Conservation (phyloP, 2,329 filamentous ascomycete species). For the Aureobasidium lini region DNA sequence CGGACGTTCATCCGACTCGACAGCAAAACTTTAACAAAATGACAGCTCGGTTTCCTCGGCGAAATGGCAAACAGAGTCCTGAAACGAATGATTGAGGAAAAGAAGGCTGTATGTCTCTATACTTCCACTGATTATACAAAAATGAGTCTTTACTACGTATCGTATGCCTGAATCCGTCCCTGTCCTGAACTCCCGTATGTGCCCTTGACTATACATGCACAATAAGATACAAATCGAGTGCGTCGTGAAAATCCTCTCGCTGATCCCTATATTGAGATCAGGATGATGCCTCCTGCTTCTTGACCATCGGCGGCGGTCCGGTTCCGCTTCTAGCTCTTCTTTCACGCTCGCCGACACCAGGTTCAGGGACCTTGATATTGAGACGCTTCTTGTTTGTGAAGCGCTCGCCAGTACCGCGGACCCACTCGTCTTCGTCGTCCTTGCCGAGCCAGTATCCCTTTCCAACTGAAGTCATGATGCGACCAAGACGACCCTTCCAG, state of each 20-base stretch:
- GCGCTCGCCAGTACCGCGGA: slow-evolving; percentile 53
- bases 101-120: neutral
- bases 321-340: slow-evolving; percentile 55
- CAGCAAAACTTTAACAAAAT: neutral
- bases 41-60: neutral
- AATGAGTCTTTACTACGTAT: neutral
- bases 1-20: neutral
- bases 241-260: neutral
- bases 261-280: neutral
- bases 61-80: neutral
- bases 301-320: slow-evolving; percentile 39
- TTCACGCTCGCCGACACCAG: slow-evolving; percentile 49
- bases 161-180: neutral
- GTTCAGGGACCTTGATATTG: slow-evolving; percentile 34
- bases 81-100: neutral
- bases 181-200: slow-evolving; percentile 2
- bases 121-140: neutral
- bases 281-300: slow-evolving; percentile 6
- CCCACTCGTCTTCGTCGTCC: slow-evolving; percentile 58
- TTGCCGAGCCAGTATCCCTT: slow-evolving; percentile 73
- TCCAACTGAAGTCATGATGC: slow-evolving; percentile 66
- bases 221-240: neutral
- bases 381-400: slow-evolving; percentile 39
- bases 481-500: slow-evolving; percentile 71
- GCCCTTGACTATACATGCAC: slow-evolving; percentile 1